These are phyloP conservation scores for Cutaneotrichosporon daszewskae DNA, from an alignment of 1,284 basidiomycete genomes.

Conservation along the genomic window DNA sequence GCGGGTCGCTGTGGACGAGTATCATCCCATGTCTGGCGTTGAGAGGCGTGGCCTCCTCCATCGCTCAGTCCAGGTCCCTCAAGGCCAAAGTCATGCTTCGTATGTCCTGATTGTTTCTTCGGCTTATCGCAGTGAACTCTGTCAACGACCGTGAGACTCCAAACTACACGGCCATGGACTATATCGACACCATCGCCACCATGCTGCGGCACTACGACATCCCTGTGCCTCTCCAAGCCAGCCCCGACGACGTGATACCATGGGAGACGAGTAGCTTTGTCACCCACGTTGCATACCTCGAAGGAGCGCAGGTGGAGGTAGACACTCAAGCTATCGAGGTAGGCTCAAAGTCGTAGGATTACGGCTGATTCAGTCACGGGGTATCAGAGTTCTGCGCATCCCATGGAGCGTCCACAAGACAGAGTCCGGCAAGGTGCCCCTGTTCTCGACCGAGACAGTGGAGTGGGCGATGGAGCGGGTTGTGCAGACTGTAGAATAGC, in stretches of 20 bases:
- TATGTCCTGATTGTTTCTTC: slow-evolving; percentile 46
- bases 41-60: slow-evolving; percentile 70
- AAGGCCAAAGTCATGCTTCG: slow-evolving; percentile 76
- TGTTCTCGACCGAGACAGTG: slow-evolving; percentile 37
- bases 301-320: slow-evolving; percentile 58
- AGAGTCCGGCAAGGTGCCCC: slow-evolving; percentile 17
- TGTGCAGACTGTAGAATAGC: too few species aligned
- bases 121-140: slow-evolving; percentile 63
- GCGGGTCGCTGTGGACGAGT: slow-evolving; percentile 89
- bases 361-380: slow-evolving; percentile 22
- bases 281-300: slow-evolving; percentile 75
- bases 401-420: slow-evolving; percentile 21
- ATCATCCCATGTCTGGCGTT: slow-evolving; percentile 88
- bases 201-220: slow-evolving; percentile 60
- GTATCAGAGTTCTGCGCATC: slow-evolving; percentile 33
- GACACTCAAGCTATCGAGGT: slow-evolving; percentile 61
- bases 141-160: slow-evolving; percentile 86
- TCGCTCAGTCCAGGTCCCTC: slow-evolving; percentile 67
- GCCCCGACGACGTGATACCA: slow-evolving; percentile 59
- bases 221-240: slow-evolving; percentile 52
- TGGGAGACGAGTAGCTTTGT: slow-evolving; percentile 49
- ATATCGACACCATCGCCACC: slow-evolving; percentile 68
- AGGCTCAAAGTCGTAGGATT: slow-evolving; percentile 31
- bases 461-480: slow-evolving; percentile 40
- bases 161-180: slow-evolving; percentile 76